phyloP scores from a whole-genome alignment of 345 rosid genomes.

The Linum usitatissimum region DNA sequence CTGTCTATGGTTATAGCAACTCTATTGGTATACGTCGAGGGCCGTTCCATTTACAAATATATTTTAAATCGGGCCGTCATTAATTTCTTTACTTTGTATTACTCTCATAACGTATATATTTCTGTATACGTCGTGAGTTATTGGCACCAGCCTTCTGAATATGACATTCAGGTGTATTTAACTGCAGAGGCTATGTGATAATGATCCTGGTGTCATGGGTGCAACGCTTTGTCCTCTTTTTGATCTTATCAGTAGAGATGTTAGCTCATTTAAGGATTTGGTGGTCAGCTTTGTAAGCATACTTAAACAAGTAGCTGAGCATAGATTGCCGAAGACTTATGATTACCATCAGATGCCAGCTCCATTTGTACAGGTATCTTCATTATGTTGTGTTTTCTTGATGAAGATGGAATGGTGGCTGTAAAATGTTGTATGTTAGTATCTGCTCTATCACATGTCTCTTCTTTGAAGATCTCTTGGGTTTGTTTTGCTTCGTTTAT shows the following conservation, averaged over 20 bases:
- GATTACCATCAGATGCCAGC: slow-evolving; percentile 99
- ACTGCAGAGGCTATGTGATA: slow-evolving; percentile 72
- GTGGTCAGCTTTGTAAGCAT: slow-evolving; percentile 87
- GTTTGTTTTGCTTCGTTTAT: background rate
- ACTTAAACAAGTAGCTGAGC: slow-evolving; percentile 90
- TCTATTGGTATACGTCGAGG: background rate
- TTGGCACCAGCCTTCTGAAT: background rate
- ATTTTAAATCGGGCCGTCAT: too few species aligned
- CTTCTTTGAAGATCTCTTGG: background rate
- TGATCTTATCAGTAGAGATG: slow-evolving; percentile 68
- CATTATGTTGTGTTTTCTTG: background rate
- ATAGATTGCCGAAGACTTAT: slow-evolving; percentile 78
- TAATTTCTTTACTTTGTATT: background rate
- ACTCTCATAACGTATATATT: too few species aligned
- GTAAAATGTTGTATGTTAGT: background rate
- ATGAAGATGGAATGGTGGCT: background rate
- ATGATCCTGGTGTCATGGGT: slow-evolving; percentile 98
- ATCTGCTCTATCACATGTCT: background rate
- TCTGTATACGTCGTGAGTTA: background rate
- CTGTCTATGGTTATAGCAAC: background rate
- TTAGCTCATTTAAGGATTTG: slow-evolving; percentile 66
- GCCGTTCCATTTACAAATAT: background rate
- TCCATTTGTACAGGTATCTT: slow-evolving; percentile 82
- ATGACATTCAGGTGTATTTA: slow-evolving; percentile 8
- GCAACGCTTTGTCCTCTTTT: slow-evolving; percentile 92